These are phyloP conservation scores for Clitopilus passeckerianus DNA, from an alignment of 768 basidiomycete genomes.

Conservation along the genomic window DNA sequence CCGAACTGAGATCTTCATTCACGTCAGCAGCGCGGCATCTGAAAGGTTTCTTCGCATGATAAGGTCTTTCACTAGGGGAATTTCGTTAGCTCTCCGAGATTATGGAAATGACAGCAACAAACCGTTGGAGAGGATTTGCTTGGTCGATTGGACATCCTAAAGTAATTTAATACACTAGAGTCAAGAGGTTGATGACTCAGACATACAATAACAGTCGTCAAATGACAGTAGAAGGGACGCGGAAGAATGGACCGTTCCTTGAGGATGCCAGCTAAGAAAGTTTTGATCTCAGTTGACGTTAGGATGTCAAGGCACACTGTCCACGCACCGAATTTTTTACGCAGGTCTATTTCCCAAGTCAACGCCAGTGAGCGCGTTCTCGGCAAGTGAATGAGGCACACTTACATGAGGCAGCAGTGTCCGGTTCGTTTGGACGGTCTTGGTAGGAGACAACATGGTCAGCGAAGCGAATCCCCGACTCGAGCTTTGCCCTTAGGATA, in stretches of 20 bases:
- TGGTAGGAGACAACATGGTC: slow-evolving; percentile 73
- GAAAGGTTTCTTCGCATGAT: slow-evolving; percentile 39
- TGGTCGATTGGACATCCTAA: slow-evolving; percentile 55
- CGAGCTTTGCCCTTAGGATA: slow-evolving; percentile 62
- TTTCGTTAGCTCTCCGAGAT: background rate
- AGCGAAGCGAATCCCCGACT: slow-evolving; percentile 54
- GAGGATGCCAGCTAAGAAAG: slow-evolving; percentile 30
- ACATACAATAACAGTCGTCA: slow-evolving; percentile 60
- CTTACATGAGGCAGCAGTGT: slow-evolving; percentile 65
- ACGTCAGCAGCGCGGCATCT: slow-evolving; percentile 31
- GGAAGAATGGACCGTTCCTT: slow-evolving; percentile 35
- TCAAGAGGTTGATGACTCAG: slow-evolving; percentile 10
- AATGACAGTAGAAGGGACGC: slow-evolving; percentile 59
- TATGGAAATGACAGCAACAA: slow-evolving; percentile 10
- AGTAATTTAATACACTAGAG: background rate
- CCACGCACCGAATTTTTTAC: slow-evolving; percentile 39
- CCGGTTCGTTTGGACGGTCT: slow-evolving; percentile 63
- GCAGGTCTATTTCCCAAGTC: slow-evolving; percentile 25
- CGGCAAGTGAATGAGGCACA: background rate
- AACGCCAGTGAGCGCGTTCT: background rate
- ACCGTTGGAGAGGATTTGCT: slow-evolving; percentile 44
- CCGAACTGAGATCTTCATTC: slow-evolving; percentile 6
- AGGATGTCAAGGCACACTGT: slow-evolving; percentile 1
- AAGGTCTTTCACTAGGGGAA: slow-evolving; percentile 38
- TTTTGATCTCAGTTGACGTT: background rate